phyloP scores from a whole-genome alignment of 108 stramenopile genomes.

The Schizochytrium sp. region DNA sequence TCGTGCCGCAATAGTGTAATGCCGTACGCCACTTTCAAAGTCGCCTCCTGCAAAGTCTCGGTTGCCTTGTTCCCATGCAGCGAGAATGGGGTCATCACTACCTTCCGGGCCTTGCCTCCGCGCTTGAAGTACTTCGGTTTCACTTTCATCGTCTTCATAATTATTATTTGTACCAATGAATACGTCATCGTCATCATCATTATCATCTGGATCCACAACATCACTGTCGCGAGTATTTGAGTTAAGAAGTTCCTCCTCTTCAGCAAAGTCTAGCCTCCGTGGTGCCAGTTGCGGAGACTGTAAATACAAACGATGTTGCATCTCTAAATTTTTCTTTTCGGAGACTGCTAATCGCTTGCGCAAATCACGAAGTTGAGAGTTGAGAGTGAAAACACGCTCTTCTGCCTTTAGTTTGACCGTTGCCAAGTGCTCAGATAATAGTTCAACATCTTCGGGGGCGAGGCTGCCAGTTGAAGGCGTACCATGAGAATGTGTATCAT shows the following conservation, averaged over 20 bases:
- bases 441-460: slow-evolving; percentile 3
- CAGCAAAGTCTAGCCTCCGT: slow-evolving; percentile 15
- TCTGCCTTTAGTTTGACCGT: slow-evolving; percentile 50
- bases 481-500: not conserved
- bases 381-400: not conserved
- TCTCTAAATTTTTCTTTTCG: not conserved
- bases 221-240: not conserved
- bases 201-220: not conserved
- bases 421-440: slow-evolving; percentile 49
- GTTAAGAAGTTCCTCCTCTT: slow-evolving; percentile 49
- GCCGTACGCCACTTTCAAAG: slow-evolving; percentile 22
- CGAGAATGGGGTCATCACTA: slow-evolving; percentile 28
- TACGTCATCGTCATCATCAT: not conserved
- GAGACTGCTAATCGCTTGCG: not conserved
- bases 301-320: slow-evolving; percentile 4
- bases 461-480: not conserved
- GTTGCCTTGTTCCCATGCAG: slow-evolving; percentile 60
- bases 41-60: slow-evolving; percentile 49
- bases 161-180: too few species aligned
- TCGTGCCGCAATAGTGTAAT: slow-evolving; percentile 53
- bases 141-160: too few species aligned
- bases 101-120: not conserved
- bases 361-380: not conserved
- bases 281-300: slow-evolving; percentile 18
- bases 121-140: too few species aligned